Conservation (phyloP, 305 asterid species). For the Solanum aculeatissimum region DNA sequence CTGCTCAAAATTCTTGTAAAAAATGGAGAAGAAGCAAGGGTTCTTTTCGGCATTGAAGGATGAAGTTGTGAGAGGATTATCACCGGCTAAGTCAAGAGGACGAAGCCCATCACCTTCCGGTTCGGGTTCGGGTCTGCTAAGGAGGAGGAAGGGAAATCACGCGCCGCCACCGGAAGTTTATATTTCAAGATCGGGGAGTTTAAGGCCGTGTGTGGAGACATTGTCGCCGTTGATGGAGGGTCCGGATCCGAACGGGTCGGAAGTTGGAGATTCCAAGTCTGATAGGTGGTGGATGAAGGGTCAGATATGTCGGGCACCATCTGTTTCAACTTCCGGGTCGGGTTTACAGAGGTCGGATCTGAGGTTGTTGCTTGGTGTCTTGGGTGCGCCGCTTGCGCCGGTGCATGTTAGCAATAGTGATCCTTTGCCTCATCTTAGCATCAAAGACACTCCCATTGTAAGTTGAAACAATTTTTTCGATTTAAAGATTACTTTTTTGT, state of each 20-base stretch:
- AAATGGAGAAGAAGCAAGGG: constrained; percentile 68
- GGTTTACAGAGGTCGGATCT: constrained; percentile 76
- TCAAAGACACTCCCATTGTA: constrained; percentile 90
- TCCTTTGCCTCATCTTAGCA: constrained; percentile 74
- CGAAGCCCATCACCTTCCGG: constrained; percentile 47
- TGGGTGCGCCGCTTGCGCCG: constrained; percentile 91
- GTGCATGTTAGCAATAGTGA: constrained; percentile 71
- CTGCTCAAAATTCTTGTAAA: not conserved
- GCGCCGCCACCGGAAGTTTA: constrained; percentile 26
- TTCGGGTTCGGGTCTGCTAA: constrained; percentile 36
- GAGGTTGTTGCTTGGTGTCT: constrained; percentile 79
- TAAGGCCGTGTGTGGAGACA: constrained; percentile 50
- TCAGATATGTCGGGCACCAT: constrained; percentile 58
- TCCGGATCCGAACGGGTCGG: constrained; percentile 75
- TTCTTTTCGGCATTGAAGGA: constrained; percentile 65
- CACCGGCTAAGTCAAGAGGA: constrained; percentile 57
- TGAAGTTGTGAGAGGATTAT: constrained; percentile 65
- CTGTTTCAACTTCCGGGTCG: constrained; percentile 30
- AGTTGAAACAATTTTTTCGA: constrained; percentile 4
- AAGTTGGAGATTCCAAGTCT: constrained; percentile 31
- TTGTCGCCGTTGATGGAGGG: constrained; percentile 84
- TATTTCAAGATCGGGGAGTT: constrained; percentile 60
- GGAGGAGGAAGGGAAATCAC: constrained; percentile 41
- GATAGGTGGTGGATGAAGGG: constrained; percentile 71
- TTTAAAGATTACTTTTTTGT: not conserved